Evolutionary conservation across 176 grass and related monocot genomes (phyloP), one percentile per base, ranked within the genome.

Genomic region (Raddia guianensis): DNA sequence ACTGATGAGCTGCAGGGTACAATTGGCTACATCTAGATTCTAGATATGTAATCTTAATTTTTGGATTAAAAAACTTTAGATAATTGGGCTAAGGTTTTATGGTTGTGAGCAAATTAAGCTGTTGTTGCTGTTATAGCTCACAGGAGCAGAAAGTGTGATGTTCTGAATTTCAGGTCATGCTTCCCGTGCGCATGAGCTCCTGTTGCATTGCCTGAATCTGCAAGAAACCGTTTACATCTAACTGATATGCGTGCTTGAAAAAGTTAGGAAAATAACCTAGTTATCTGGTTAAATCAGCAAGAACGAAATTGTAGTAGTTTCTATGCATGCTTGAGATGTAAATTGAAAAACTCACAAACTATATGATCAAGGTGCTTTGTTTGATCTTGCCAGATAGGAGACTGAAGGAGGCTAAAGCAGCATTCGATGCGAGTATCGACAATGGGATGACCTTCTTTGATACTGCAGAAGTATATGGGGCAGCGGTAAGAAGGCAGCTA

Each of bases 381-480:
- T 73, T 62, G 55, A 49, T 18, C 66, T 65, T 68, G 45, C 2
- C 85, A 98, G 95, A 93, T 37, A 89, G 92, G 86, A 93, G 84
- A 73, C n/a, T 93, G 62, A 94, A 91, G 78, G 92, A 83, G 27
- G 95, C 95, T 10, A 90, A 91, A 64, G 92, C 66, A 32, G 95
- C 95, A 27, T 98, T 98, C 9, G 78, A 94, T 74, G 80, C 78
- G 12, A 98, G 95, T 74, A 90, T 98, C 74, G 84, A 98, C 51
- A 79, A 18, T 19, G 95, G 95, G 33, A 92, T 98, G 85, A 94
- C 91, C 14, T 98, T 94, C 83, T 92, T 98, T 33, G 92, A 93
- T 77, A 98, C 90, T 10, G 95, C 95, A 14, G 95, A 98, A 85
- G 95, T 98, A 7, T 94, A 94, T 72, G 95, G 95, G 32, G 77